Base-by-base conservation (phyloP, 2,329 filamentous ascomycete species). In the Clonostachys rhizophaga region DNA sequence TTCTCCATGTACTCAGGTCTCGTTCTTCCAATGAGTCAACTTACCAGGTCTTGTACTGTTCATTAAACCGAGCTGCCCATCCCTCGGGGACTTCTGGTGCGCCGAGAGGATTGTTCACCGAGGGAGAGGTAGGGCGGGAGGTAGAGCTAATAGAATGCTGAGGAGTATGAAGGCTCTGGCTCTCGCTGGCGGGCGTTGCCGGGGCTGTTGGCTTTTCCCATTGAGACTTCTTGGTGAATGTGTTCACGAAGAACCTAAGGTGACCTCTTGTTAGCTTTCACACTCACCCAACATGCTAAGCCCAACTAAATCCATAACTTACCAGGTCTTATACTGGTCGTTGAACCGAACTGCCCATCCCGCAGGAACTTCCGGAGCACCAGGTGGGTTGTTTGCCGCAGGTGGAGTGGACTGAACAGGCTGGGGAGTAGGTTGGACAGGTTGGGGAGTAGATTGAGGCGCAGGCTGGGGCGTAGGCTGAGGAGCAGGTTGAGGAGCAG, bases 281-380 rank as follows among this genome's bases (percentile, higher is more conserved):
- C 24, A 30, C 24, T 30, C 24, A 30, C 24, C 24, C 24, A 30
- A 30, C 24, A 30, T 30, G 24, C 37, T 8, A 30, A 24, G 12
- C 12, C 14, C 9, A 10, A 30, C 8, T 30, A 10, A 3, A 30
- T 30, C 10, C 24, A 30, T 30, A 18, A 54, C 70, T 55, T 62
- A 84, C 85, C 89, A 96, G 78, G 94, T 86, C 59, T 86, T 86
- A 72, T 96, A 96, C 60, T 94, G 84, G 0, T 87, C 83, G 66
- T 95, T 94, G 81, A 85, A 95, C 54, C 89, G 81, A 11, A 86
- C 86, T 60, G 88, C 84, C 88, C 89, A 96, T 57, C 91, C 91
- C 33, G 65, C 59, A 47, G 69, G 69, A 8, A 72, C 69, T 58
- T 88, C 86, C 3, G 89, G 90, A 4, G 24, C 24, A 30, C 24